These are phyloP conservation scores for Artomyces pyxidatus DNA, from an alignment of 768 basidiomycete genomes.

Conservation along the genomic window DNA sequence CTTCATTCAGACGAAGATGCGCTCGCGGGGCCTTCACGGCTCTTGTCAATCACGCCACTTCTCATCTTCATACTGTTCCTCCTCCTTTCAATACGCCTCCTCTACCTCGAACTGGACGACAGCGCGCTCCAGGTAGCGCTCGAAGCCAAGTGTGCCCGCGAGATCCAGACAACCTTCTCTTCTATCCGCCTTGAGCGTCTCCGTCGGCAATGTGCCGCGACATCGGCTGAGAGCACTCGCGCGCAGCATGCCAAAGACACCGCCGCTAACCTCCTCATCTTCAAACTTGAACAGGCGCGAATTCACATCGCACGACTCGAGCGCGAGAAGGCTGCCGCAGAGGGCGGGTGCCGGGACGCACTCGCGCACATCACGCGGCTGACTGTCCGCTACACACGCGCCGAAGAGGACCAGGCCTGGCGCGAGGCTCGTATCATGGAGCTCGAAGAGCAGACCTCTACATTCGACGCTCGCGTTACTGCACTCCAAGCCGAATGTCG, in stretches of 20 bases:
- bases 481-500: too few relatives aligned
- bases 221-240: conserved; percentile 36
- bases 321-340: not conserved
- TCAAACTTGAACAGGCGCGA: not conserved
- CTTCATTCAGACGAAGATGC: too few relatives aligned
- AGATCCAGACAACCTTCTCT: too few relatives aligned
- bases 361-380: not conserved
- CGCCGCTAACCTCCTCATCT: not conserved
- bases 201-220: not conserved
- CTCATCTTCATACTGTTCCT: too few relatives aligned
- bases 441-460: too few relatives aligned
- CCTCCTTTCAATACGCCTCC: too few relatives aligned
- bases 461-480: too few relatives aligned
- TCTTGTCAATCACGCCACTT: too few relatives aligned
- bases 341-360: not conserved
- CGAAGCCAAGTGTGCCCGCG: too few relatives aligned
- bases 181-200: not conserved
- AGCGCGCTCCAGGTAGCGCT: too few relatives aligned
- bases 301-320: not conserved
- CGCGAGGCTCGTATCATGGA: not conserved
- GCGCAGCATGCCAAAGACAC: conserved; percentile 12
- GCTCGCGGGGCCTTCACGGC: too few relatives aligned
- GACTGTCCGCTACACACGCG: not conserved
- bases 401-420: not conserved
- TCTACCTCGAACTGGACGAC: too few relatives aligned